These are phyloP conservation scores for Alternaria conjuncta DNA, from an alignment of 2,329 filamentous ascomycete genomes.

Conservation along the genomic window DNA sequence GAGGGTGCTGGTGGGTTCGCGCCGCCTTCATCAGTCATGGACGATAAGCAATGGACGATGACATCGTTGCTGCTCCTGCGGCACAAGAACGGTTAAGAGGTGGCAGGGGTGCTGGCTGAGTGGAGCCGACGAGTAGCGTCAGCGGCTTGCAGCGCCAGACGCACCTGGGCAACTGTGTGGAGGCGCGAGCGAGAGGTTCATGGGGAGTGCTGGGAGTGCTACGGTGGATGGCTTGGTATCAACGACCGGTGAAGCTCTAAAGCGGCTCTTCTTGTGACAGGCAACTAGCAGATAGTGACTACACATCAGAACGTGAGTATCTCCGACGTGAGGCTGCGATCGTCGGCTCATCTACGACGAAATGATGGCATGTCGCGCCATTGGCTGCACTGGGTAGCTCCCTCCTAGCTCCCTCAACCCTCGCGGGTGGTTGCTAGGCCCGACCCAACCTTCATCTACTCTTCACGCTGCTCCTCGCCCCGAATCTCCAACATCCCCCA, in stretches of 20 bases:
- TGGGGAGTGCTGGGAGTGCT: background rate
- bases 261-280: background rate
- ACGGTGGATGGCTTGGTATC: background rate
- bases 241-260: background rate
- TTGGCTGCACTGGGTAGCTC: slow-evolving; percentile 17
- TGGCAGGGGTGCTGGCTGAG: slow-evolving; percentile 14
- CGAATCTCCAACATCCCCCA: slow-evolving; percentile 8
- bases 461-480: slow-evolving; percentile 5
- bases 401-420: slow-evolving; percentile 14
- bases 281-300: background rate
- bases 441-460: slow-evolving; percentile 10
- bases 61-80: slow-evolving; percentile 18
- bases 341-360: slow-evolving; percentile 4
- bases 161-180: slow-evolving; percentile 12
- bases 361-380: slow-evolving; percentile 12
- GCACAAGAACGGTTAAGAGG: slow-evolving; percentile 15
- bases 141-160: slow-evolving; percentile 19
- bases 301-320: background rate
- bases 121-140: slow-evolving; percentile 27
- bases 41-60: slow-evolving; percentile 28
- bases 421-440: slow-evolving; percentile 8
- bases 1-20: slow-evolving; percentile 7
- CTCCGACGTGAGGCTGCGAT: slow-evolving; percentile 1
- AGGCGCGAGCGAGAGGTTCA: background rate
- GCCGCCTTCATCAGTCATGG: slow-evolving; percentile 16